Evolutionary conservation across 2,329 filamentous ascomycete genomes (phyloP), one percentile per base, ranked within the genome.

Genomic region (Penicillium sp.): DNA sequence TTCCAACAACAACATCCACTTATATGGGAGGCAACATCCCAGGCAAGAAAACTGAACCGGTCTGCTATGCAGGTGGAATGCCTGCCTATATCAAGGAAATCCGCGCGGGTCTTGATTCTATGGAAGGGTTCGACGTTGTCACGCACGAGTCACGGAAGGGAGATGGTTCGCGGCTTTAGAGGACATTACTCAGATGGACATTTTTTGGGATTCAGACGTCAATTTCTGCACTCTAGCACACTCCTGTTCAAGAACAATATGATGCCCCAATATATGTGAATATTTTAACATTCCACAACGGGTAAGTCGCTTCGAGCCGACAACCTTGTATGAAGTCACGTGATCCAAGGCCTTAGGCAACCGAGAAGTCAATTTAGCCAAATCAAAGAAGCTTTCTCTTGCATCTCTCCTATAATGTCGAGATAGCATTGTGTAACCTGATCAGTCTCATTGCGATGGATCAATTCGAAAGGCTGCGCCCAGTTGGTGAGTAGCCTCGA

Each of bases 21-120:
- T 20, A 20, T 4, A 20, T 20, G 18, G 18, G 18, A 20, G 18
- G 18, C 3, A 78, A 69, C 32, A 69, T 80, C 1, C 78, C 79
- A 0, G 77, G 73, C 0, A 81, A 81, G 64, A 55, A 68, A 0
- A 68, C 68, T 22, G 78, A 82, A 64, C 74, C 73, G 0, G 62
- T 80, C 7, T 73, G 74, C 39, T 82, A 57, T 44, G 18, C 52
- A 0, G 59, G 43, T 13, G 60, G 59, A 6, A 40, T 58, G 3
- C 51, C 57, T 0, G 26, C 39, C 8, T 61, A 62, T 48, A 27
- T 24, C 3, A 8, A 0, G 4, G 48, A 50, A 22, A 50, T 50
- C 20, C 40, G 48, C 10, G 14, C 14, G 7, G 48, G 44, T 4
- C 20, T 50, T 6, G 48, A 50, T 38, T n/a, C 11, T 14, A 40